A percentile compares a stretch with the other conserved stretches of the same genome.
Evolutionary conservation across 2,329 filamentous ascomycete species (phyloP).

Genomic region (Aspergillus phoenicis): DNA sequence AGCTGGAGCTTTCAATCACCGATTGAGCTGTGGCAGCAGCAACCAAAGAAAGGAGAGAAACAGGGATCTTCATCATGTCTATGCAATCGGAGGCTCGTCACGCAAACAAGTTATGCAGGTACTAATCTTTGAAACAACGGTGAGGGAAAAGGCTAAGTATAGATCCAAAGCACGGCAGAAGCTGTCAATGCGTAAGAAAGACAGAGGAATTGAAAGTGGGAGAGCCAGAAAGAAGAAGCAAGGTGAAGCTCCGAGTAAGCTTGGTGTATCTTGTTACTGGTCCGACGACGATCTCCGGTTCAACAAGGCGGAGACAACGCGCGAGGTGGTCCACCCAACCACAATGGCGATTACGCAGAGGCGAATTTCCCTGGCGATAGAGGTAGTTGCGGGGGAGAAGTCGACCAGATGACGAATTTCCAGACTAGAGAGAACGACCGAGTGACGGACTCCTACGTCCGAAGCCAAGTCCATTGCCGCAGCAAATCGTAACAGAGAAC

Average conservation of each 20-base stretch:
- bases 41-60: conserved; percentile 48
- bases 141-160: conserved; percentile 5
- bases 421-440: conserved; percentile 45
- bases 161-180: not conserved
- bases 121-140: not conserved
- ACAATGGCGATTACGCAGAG: conserved; percentile 54
- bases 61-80: conserved; percentile 45
- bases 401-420: conserved; percentile 56
- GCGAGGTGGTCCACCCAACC: conserved; percentile 49
- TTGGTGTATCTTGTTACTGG: conserved; percentile 17
- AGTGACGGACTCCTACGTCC: conserved; percentile 50
- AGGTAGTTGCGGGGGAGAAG: conserved; percentile 52
- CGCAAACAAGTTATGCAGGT: conserved; percentile 2
- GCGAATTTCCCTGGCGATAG: conserved; percentile 55
- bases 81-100: conserved; percentile 19
- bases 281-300: conserved; percentile 26
- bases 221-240: not conserved
- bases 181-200: not conserved
- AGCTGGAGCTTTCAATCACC: conserved; percentile 73
- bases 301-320: conserved; percentile 39
- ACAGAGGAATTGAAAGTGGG: not conserved
- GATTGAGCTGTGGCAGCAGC: conserved; percentile 63
- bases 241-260: not conserved
- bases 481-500: not conserved
- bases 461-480: conserved; percentile 41